phyloP scores from a whole-genome alignment of 345 rosid species.

The Pelargonium nanum region DNA sequence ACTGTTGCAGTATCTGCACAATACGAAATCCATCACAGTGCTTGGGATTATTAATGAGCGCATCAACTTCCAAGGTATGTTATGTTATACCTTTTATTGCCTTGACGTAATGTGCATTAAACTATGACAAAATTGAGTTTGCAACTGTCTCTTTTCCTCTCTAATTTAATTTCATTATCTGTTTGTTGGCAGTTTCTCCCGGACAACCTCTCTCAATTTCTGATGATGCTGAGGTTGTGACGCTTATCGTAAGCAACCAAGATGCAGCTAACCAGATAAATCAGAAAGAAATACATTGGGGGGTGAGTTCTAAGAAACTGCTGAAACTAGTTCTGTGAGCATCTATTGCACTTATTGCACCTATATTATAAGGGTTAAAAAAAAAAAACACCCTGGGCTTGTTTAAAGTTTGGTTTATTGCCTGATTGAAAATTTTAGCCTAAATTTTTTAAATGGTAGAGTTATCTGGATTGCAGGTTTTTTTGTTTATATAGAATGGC shows the following conservation, averaged over 20 bases:
- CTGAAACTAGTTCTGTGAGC: background rate
- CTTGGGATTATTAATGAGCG: constrained; percentile 84
- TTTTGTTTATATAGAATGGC: too few relatives aligned
- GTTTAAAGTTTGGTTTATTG: background rate
- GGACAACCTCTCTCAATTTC: constrained; percentile 77
- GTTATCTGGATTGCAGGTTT: too few relatives aligned
- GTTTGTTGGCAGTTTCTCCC: constrained; percentile 60
- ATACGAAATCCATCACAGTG: constrained; percentile 62
- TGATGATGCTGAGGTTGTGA: constrained; percentile 76
- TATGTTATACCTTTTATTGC: constrained; percentile 6
- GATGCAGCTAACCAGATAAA: constrained; percentile 62
- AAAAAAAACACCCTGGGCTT: background rate
- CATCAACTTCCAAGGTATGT: constrained; percentile 77
- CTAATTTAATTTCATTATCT: background rate
- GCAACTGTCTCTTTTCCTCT: background rate
- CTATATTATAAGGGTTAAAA: background rate
- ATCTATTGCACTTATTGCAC: too few relatives aligned
- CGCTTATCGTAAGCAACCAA: constrained; percentile 60
- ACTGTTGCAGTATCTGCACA: constrained; percentile 78
- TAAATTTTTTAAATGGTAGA: too few relatives aligned
- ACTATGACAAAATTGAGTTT: background rate
- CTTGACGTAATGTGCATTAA: background rate
- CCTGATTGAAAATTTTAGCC: too few relatives aligned
- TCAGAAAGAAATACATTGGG: constrained; percentile 83
- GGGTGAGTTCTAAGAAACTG: constrained; percentile 37